Evolutionary conservation across 441 rosid species (phyloP).

Genomic region (Erodium trifolium): DNA sequence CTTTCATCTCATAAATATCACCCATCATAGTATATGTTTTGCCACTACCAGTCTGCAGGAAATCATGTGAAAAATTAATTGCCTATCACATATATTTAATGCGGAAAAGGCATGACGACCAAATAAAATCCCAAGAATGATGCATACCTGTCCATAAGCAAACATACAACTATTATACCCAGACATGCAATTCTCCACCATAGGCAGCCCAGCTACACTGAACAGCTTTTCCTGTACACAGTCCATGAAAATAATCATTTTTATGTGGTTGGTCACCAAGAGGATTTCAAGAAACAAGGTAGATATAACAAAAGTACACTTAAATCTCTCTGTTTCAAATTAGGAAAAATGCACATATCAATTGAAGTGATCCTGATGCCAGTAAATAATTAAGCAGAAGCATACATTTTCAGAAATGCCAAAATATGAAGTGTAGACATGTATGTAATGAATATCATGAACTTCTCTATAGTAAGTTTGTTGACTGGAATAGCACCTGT

Average conservation of each 20-base stretch:
- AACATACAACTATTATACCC: conserved; percentile 98
- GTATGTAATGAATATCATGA: no score
- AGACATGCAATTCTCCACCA: conserved; percentile 97
- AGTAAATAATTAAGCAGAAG: neutral
- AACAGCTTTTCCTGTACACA: conserved; percentile 72
- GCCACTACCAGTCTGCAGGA: conserved; percentile 86
- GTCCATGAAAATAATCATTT: conserved; percentile 9
- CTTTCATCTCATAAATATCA: conserved; percentile 70
- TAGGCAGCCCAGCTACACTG: conserved; percentile 80
- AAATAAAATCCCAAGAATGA: conserved; percentile 1
- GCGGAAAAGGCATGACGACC: neutral
- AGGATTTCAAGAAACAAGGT: neutral
- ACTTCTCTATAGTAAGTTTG: no score
- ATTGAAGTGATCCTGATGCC: no score
- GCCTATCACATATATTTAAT: neutral
- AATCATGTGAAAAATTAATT: conserved; percentile 8
- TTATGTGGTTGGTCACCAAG: conserved; percentile 4
- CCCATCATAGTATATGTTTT: conserved; percentile 96
- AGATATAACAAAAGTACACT: neutral
- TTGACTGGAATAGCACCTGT: conserved; percentile 41
- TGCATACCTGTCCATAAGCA: conserved; percentile 88
- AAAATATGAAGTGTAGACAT: neutral
- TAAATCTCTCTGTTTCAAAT: neutral
- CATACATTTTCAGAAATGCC: neutral
- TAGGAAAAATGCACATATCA: no score